A percentile compares a stretch with the other conserved stretches of the same genome.
phyloP scores from a whole-genome alignment of 257 asterid genomes.

The Solanum chmielewskii region DNA sequence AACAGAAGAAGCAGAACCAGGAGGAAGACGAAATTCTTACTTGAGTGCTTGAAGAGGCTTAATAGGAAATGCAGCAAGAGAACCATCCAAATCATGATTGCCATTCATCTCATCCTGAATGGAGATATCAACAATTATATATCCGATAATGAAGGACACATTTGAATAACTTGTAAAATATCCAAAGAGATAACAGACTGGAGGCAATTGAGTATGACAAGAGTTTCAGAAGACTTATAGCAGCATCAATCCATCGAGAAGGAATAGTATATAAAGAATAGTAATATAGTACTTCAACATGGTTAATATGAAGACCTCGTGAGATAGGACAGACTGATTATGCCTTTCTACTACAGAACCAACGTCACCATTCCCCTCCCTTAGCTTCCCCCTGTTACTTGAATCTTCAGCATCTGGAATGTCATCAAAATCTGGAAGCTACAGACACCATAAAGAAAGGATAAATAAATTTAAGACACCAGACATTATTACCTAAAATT shows the following conservation, averaged over 20 bases:
- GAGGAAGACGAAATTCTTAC: constrained; percentile 19
- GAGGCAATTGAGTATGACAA: not conserved
- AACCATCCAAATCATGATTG: constrained; percentile 53
- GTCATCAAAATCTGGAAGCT: constrained; percentile 73
- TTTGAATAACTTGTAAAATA: not conserved
- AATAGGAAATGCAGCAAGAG: constrained; percentile 81
- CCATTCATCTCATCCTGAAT: constrained; percentile 55
- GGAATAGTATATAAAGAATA: not conserved
- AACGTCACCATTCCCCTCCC: constrained; percentile 26
- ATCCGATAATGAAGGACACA: not conserved
- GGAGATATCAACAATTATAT: not conserved
- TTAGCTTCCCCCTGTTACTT: constrained; percentile 30
- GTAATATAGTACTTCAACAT: not conserved
- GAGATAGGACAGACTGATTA: constrained; percentile 28
- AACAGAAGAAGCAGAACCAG: not conserved
- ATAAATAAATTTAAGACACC: not conserved
- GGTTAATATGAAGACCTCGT: constrained; percentile 30
- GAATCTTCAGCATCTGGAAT: constrained; percentile 46
- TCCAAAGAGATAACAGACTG: not conserved
- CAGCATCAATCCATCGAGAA: not conserved
- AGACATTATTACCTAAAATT: not conserved
- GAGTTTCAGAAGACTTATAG: not conserved
- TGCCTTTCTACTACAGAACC: constrained; percentile 30
- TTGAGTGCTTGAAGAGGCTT: constrained; percentile 94
- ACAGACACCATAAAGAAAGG: constrained; percentile 14